Conservation (phyloP, 306 rosid species). For the Glycine tomentella region DNA sequence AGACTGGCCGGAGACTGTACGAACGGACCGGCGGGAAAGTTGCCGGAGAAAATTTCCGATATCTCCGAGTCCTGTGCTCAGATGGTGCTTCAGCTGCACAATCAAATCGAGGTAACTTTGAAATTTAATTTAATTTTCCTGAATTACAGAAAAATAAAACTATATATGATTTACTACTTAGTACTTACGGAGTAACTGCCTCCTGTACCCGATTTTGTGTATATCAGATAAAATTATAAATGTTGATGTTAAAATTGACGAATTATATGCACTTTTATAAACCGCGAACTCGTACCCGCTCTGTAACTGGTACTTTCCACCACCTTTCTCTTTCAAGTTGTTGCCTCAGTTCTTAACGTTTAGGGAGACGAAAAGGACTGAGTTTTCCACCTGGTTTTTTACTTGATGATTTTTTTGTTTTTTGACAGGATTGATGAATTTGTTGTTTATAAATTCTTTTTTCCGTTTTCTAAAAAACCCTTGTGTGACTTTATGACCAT, state of each 20-base stretch:
- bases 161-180: not conserved
- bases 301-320: not conserved
- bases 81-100: slow-evolving; percentile 89
- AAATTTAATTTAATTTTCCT: slow-evolving; percentile 44
- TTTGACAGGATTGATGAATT: not conserved
- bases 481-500: slow-evolving; percentile 14
- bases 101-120: slow-evolving; percentile 74
- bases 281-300: not conserved
- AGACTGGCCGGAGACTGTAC: slow-evolving; percentile 69
- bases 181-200: not conserved
- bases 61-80: slow-evolving; percentile 93
- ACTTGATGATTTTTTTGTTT: not conserved
- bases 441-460: not conserved
- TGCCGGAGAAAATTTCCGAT: slow-evolving; percentile 79
- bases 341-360: not conserved
- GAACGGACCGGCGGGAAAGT: slow-evolving; percentile 54
- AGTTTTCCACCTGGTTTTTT: slow-evolving; percentile 38
- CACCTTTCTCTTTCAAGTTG: slow-evolving; percentile 16
- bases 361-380: slow-evolving; percentile 44
- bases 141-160: not conserved
- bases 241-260: not conserved
- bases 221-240: not conserved
- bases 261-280: not conserved
- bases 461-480: not conserved
- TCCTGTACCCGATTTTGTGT: not conserved